Conservation (phyloP, 2,329 filamentous ascomycete species). For the Botrytis fabae region DNA sequence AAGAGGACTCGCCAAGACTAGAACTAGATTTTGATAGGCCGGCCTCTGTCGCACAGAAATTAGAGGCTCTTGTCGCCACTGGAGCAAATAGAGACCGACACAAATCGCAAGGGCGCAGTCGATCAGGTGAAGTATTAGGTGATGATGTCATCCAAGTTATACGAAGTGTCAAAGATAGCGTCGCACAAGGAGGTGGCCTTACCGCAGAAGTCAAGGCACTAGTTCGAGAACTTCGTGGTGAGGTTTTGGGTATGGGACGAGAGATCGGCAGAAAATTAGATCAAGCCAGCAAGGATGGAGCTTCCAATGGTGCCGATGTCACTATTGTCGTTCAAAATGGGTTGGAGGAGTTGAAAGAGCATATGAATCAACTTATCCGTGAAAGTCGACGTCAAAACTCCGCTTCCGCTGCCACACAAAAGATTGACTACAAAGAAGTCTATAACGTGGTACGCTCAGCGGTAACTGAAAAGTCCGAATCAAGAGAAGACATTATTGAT, state of each 20-base stretch:
- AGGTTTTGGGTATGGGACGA: constrained; percentile 91
- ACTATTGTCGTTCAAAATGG: constrained; percentile 76
- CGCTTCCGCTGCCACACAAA: constrained; percentile 60
- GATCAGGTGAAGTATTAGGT: constrained; percentile 55
- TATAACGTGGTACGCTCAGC: constrained; percentile 82
- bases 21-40: constrained; percentile 45
- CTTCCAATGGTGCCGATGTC: constrained; percentile 57
- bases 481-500: constrained; percentile 79
- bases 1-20: constrained; percentile 39
- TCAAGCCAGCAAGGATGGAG: constrained; percentile 55
- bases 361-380: constrained; percentile 76
- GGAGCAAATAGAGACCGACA: constrained; percentile 37
- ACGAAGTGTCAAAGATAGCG: constrained; percentile 85
- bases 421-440: constrained; percentile 76
- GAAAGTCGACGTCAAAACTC: constrained; percentile 72
- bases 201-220: constrained; percentile 91
- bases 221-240: constrained; percentile 84
- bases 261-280: constrained; percentile 88
- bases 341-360: constrained; percentile 77
- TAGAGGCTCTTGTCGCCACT: constrained; percentile 35
- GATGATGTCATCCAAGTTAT: constrained; percentile 84
- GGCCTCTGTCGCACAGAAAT: constrained; percentile 38
- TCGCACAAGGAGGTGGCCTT: constrained; percentile 81
- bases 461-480: constrained; percentile 55
- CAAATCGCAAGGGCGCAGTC: constrained; percentile 14